Percentiles rank a stretch among this genome's conserved stretches.
Evolutionary conservation across 306 rosid genomes (phyloP).

Genomic region (Gillenia trifoliata): DNA sequence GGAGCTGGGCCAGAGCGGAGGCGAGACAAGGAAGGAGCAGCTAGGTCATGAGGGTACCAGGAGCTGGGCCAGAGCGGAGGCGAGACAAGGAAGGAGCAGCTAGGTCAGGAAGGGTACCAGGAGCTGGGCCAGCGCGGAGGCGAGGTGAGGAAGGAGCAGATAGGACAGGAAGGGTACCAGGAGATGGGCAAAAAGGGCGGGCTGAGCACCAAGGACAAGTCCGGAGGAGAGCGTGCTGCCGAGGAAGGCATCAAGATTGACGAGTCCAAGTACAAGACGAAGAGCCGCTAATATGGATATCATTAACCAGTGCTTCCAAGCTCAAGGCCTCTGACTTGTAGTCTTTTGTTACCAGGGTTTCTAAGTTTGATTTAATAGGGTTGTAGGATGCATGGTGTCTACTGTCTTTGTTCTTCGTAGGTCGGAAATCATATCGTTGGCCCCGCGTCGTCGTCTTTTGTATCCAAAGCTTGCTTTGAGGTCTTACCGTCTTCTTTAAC

Average conservation of each 20-base stretch:
- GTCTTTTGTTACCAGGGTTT: neutral
- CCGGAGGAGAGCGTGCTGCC: conserved; percentile 51
- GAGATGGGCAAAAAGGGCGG: conserved; percentile 47
- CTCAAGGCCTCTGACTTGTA: neutral
- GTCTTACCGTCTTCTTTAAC: too few relatives aligned
- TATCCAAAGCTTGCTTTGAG: neutral
- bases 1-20: conserved; percentile 28
- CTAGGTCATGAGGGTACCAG: conserved; percentile 30
- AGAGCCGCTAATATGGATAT: neutral
- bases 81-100: conserved; percentile 25
- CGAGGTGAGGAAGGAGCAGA: neutral
- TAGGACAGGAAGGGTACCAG: neutral
- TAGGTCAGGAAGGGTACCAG: conserved; percentile 26
- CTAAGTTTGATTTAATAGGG: neutral
- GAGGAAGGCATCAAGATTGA: conserved; percentile 51
- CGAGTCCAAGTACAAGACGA: conserved; percentile 54
- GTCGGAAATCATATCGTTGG: neutral
- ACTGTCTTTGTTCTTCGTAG: neutral
- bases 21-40: conserved; percentile 31
- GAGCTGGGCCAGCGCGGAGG: conserved; percentile 37
- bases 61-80: conserved; percentile 34
- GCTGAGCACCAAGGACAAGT: conserved; percentile 45
- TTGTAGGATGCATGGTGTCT: neutral
- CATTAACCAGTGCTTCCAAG: neutral
- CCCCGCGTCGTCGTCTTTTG: neutral